These are phyloP conservation scores for Kurtzmaniella quercitrusa DNA, from an alignment of 1,139 yeast species.

Conservation along the genomic window DNA sequence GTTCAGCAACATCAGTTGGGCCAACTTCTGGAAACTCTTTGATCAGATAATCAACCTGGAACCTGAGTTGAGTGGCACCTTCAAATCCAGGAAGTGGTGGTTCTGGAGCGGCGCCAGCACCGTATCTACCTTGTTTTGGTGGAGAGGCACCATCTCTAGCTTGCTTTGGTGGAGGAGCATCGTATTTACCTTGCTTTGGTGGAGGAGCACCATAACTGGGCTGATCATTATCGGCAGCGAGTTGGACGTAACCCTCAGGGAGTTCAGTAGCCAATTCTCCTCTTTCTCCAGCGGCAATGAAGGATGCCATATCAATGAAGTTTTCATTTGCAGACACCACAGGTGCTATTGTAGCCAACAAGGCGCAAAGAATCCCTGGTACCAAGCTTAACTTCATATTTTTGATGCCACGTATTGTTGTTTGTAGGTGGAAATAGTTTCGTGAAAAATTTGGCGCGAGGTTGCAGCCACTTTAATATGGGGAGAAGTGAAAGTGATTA, in stretches of 20 bases:
- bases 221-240: neutral
- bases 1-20: conserved; percentile 35
- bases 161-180: neutral
- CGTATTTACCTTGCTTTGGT: neutral
- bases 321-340: neutral
- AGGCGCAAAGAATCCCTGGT: neutral
- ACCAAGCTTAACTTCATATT: neutral
- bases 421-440: neutral
- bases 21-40: conserved; percentile 36
- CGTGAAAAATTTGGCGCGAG: neutral
- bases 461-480: neutral
- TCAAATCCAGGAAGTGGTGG: neutral
- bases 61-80: conserved; percentile 15
- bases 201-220: neutral
- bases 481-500: too few species aligned
- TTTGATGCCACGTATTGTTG: neutral
- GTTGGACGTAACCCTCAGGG: neutral
- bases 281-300: neutral
- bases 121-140: neutral
- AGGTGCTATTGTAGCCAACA: neutral
- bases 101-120: neutral
- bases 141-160: neutral
- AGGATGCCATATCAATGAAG: neutral
- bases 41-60: conserved; percentile 39
- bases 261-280: neutral